Percentiles rank a stretch among this genome's conserved stretches.
Evolutionary conservation across 1,284 basidiomycete species (phyloP).

Genomic region (Cutaneotrichosporon cyanovorans): DNA sequence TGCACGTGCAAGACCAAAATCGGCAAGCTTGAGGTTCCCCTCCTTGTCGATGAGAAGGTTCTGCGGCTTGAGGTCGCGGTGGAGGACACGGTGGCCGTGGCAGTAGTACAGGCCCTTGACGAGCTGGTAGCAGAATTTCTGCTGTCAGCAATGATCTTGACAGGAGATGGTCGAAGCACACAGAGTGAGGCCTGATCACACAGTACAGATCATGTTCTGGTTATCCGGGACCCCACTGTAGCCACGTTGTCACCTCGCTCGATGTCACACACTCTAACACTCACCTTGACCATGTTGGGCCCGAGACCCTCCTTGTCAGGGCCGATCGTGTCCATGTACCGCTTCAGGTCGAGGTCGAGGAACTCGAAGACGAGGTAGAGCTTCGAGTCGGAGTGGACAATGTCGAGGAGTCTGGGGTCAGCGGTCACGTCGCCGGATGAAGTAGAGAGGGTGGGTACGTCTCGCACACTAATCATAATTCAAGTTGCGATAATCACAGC

Average conservation of each 20-base stretch:
- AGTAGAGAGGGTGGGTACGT: too few species aligned
- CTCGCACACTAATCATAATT: too few species aligned
- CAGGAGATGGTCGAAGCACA: too few species aligned
- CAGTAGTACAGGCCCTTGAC: constrained; percentile 97
- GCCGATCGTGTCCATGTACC: constrained; percentile 98
- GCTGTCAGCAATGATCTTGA: constrained; percentile 6
- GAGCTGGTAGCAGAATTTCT: constrained; percentile 65
- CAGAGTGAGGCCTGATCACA: too few species aligned
- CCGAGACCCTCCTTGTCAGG: constrained; percentile 92
- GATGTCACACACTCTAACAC: too few species aligned
- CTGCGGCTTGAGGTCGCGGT: constrained; percentile 96
- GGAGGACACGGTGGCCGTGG: constrained; percentile 95
- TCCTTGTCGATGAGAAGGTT: constrained; percentile 95
- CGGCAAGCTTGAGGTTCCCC: constrained; percentile 91
- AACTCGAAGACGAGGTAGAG: constrained; percentile 98
- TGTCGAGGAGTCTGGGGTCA: constrained; percentile 79
- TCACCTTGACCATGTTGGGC: constrained; percentile 79
- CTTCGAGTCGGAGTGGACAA: constrained; percentile 96
- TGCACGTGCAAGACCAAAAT: constrained; percentile 88
- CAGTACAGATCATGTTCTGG: too few species aligned
- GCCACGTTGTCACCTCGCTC: neutral
- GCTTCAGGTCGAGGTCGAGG: constrained; percentile 97
- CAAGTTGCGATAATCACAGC: neutral
- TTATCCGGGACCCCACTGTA: too few species aligned
- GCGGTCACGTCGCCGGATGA: neutral